Evolutionary conservation across 2,329 filamentous ascomycete species (phyloP), one percentile per base, ranked within the genome.

Genomic region (Phaeophleospora eucalypticola): DNA sequence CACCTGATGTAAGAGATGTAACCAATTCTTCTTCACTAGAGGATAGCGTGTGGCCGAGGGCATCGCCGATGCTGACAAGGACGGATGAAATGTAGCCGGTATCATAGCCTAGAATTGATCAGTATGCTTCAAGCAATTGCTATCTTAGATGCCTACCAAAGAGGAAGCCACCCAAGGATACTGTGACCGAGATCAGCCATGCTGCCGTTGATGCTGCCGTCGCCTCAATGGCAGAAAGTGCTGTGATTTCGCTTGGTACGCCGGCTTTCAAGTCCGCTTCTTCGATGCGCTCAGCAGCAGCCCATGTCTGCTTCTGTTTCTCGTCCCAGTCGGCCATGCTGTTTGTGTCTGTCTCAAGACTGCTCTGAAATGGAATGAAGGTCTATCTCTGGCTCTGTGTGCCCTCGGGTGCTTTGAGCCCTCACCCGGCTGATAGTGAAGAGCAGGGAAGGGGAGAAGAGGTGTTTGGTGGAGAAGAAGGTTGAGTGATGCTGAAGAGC

Each of bases 1-100:
- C 75, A 24, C 70, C 75, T 4, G 71, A 75, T 16, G 71, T 75
- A 15, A 78, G 67, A 0, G 75, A 77, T 1, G 76, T 78, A 29
- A 78, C 69, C 20, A 78, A 63, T 52, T 79, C 74, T 51, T 75
- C 71, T 49, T 79, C 73, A 3, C 64, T 67, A 3, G 70, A 66
- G 19, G 53, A 64, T 3, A 75, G 59, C 18, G 43, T 36, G 24
- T 68, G 63, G 20, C 68, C 67, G 7, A 78, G 68, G 41, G 70
- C 65, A 35, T 57, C 53, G 19, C 63, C 56, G 17, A 72, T 61
- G 36, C 66, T 68, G 12, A 74, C 67, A 1, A 74, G 62, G 8
- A 74, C 71, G 0, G 67, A 73, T 16, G 65, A 74, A 45, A 70
- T 75, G 59, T 69, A 67, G 33, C 65, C 73, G 36, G 67, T 76